A percentile compares a stretch with the other conserved stretches of the same genome.
Evolutionary conservation across 257 asterid species (phyloP).

Genomic region (Dorcoceras hygrometricum): DNA sequence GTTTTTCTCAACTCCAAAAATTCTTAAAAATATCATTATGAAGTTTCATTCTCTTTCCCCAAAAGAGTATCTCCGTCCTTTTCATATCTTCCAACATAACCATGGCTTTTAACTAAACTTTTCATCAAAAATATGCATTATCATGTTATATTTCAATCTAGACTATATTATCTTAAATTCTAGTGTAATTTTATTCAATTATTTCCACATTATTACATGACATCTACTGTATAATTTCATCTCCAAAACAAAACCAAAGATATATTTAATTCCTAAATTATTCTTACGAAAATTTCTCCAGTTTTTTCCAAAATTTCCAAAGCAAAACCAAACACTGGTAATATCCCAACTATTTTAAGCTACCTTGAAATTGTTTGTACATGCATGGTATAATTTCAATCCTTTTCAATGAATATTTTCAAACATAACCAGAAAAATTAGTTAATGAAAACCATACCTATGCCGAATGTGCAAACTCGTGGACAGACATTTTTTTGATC

Average conservation of each 20-base stretch:
- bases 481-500: constrained; percentile 48
- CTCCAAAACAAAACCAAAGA: background rate
- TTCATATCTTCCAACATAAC: background rate
- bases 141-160: background rate
- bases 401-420: background rate
- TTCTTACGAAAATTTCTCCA: background rate
- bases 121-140: background rate
- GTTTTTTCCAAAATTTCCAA: background rate
- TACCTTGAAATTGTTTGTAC: background rate
- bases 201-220: background rate
- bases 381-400: background rate
- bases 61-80: background rate
- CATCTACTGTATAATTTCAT: background rate
- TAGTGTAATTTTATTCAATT: too few species aligned
- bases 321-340: background rate
- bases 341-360: background rate
- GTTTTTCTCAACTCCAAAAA: background rate
- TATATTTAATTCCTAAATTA: background rate
- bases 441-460: constrained; percentile 46
- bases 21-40: too few species aligned
- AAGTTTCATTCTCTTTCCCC: background rate
- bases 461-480: constrained; percentile 80
- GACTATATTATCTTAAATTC: background rate
- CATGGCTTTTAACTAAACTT: background rate
- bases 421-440: background rate